Evolutionary conservation across 2,329 filamentous ascomycete genomes (phyloP), one percentile per base, ranked within the genome.

Genomic region (Verticillium nonalfalfae): DNA sequence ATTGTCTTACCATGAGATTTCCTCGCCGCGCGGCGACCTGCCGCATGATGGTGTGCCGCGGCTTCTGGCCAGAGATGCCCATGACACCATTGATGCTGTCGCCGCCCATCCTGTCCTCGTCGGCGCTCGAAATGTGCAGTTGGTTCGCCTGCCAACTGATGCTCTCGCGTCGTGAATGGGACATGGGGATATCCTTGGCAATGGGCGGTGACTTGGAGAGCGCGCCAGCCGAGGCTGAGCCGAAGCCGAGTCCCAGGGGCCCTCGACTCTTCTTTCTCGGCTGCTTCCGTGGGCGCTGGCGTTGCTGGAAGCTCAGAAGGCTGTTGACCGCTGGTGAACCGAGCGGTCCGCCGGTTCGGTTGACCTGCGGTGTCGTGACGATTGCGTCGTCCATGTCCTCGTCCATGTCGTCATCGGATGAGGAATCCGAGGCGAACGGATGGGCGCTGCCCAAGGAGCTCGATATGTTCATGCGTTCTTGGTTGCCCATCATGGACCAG

Each of bases 91-190:
- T 81, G 63, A 79, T 80, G 5, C 75, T 58, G 5, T 59, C 78
- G 66, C 85, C 86, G 65, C 94, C 90, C 14, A 91, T 89, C 70
- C 89, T 91, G 68, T 97, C 77, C 5, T 70, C 71, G 36, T 79
- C 93, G 67, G 89, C 93, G 4, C 91, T 85, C 59, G 85, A 88
- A 40, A 97, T 89, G 66, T 95, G 89, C 21, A 97, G 77, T 68
- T 96, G 92, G 67, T 95, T 93, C 15, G 93, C 93, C 40, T 93
- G 92, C 79, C 95, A 87, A 66, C 91, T 96, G 63, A 98, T 87
- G 73, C 92, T 97, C 74, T 97, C 93, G 54, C 94, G 83, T 55
- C 94, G 84, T 9, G 89, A 83, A 45, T 82, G 79, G 4, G 78
- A 66, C 45, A 74, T 72, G 64, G 68, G 68, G 26, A 66, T 69